A percentile compares a stretch with the other conserved stretches of the same genome.
These are phyloP conservation scores for Calonectria fujianensis DNA, from an alignment of 2,329 filamentous ascomycete genomes.

Conservation along the genomic window DNA sequence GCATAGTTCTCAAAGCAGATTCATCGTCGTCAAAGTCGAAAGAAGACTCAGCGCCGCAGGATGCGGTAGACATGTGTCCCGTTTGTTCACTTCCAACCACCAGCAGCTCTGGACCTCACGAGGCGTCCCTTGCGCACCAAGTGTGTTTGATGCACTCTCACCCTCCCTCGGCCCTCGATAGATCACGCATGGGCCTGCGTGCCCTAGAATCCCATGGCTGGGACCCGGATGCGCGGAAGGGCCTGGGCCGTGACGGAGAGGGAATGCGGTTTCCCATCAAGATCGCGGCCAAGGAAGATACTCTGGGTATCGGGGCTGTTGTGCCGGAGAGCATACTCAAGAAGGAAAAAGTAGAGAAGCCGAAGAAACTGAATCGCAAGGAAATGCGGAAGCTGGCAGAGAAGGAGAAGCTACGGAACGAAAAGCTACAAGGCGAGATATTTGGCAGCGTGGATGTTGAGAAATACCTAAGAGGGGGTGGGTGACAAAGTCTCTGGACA, in stretches of 20 bases:
- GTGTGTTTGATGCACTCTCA: constrained; percentile 81
- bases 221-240: constrained; percentile 82
- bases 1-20: constrained; percentile 73
- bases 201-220: constrained; percentile 82
- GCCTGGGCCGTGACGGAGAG: constrained; percentile 82
- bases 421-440: constrained; percentile 81
- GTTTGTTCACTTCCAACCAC: constrained; percentile 62
- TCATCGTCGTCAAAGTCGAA: constrained; percentile 10
- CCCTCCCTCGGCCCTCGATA: constrained; percentile 82
- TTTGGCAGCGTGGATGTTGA: constrained; percentile 86
- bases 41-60: constrained; percentile 22
- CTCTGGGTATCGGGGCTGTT: constrained; percentile 80
- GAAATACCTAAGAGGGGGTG: constrained; percentile 77
- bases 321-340: constrained; percentile 63
- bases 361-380: constrained; percentile 79
- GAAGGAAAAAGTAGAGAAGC: constrained; percentile 66
- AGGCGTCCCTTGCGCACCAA: constrained; percentile 81
- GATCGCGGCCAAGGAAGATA: constrained; percentile 82
- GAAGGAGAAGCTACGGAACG: constrained; percentile 77
- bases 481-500: constrained; percentile 39
- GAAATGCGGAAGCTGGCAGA: constrained; percentile 77
- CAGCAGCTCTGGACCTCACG: constrained; percentile 66
- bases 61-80: constrained; percentile 56
- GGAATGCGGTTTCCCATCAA: constrained; percentile 88
- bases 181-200: constrained; percentile 80